Evolutionary conservation across 176 grass and related monocot genomes (phyloP), one percentile per base, ranked within the genome.

Genomic region (Oryza glumipatula): DNA sequence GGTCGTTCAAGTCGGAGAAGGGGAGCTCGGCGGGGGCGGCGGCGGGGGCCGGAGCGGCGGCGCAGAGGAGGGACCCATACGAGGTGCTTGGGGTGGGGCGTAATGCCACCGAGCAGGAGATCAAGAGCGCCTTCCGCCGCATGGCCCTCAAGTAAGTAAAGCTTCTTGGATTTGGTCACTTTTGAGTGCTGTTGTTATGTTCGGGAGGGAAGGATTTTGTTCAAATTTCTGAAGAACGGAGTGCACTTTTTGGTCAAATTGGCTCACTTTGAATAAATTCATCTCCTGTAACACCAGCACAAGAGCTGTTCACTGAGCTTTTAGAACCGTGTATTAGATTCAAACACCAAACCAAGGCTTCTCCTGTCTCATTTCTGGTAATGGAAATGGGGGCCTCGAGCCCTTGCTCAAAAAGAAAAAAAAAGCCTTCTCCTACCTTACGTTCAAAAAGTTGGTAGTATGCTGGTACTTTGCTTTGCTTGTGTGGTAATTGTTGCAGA

Each of bases 61-160:
- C 76, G 70, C 91, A 96, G 71, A 88, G 97, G 67, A 96, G 86
- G 90, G 97, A 99, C 86, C 97, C 94, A 1, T 99, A 99, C 67
- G 97, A 99, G 78, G 97, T 94, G 68, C 97, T 99, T 11, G 89
- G 88, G 16, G 91, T 99, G 61, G 82, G 67, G 21, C 91, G 88
- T 2, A 91, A 94, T 94, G 97, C 94, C 45, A 94, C 94, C 12
- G 97, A 99, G 74, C 94, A 94, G 91, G 90, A 99, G 77, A 99
- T 99, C 22, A 99, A 99, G 79, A 91, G 89, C 22, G 97, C 94
- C 66, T 99, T 96, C 83, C 94, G 97, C 67, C 94, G 85, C 70
- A 88, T 99, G 94, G 97, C 97, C 71, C 97, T 99, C 81, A 99
- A 94, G 97, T 99, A 92, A 92, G 94, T 91, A 73, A 5, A 83